Conservation (phyloP, 352 stramenopile genomes). For the Phytopythium vexans region DNA sequence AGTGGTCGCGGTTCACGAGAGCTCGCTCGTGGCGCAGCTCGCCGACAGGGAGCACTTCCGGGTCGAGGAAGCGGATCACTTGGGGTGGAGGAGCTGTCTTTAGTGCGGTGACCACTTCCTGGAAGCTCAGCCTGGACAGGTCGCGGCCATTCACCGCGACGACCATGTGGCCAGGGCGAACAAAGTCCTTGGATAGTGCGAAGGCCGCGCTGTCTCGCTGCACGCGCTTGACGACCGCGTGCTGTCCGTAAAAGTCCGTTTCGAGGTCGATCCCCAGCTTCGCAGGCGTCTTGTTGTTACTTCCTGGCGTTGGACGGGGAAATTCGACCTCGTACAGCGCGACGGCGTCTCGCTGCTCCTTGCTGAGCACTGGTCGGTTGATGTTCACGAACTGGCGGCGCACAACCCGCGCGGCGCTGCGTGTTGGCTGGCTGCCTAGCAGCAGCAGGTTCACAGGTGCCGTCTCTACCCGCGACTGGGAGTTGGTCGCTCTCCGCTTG, state of each 20-base stretch:
- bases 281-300: conserved; percentile 7
- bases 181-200: conserved; percentile 16
- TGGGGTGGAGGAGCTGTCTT: conserved; percentile 15
- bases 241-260: conserved; percentile 52
- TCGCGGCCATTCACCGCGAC: conserved; percentile 48
- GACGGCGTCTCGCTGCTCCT: conserved; percentile 28
- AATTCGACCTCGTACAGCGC: conserved; percentile 58
- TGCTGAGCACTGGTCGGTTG: conserved; percentile 23
- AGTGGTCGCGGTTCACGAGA: conserved; percentile 53
- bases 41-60: conserved; percentile 28
- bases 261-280: conserved; percentile 48
- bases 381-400: conserved; percentile 42
- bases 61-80: conserved; percentile 48
- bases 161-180: conserved; percentile 39
- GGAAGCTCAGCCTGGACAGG: conserved; percentile 28
- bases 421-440: too few relatives aligned
- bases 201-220: conserved; percentile 25
- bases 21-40: conserved; percentile 21
- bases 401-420: conserved; percentile 23
- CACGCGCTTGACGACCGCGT: conserved; percentile 43
- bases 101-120: conserved; percentile 27
- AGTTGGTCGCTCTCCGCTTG: too few relatives aligned
- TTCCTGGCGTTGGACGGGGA: conserved; percentile 4
- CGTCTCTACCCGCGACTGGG: too few relatives aligned
- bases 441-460: too few relatives aligned